A percentile compares a stretch with the other conserved stretches of the same genome.
These are phyloP conservation scores for Boletus reticuloceps DNA, from an alignment of 768 basidiomycete genomes.

Conservation along the genomic window DNA sequence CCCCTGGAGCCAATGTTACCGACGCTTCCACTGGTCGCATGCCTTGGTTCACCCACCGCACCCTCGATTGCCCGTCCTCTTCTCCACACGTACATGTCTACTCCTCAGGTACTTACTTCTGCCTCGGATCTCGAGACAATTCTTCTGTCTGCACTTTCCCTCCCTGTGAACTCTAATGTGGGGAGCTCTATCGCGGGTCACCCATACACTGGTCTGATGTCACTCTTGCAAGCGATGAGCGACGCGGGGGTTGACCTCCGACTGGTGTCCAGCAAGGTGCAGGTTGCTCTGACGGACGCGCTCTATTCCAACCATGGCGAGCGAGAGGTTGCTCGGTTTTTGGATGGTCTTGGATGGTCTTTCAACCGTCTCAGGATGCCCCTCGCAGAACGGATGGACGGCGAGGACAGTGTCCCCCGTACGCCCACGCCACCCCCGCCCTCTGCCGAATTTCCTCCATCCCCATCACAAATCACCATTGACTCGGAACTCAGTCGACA, in stretches of 20 bases:
- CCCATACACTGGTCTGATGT: conserved; percentile 41
- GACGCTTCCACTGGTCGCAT: conserved; percentile 30
- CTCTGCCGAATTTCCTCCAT: conserved; percentile 11
- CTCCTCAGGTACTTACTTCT: conserved; percentile 33
- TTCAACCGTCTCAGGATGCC: conserved; percentile 21
- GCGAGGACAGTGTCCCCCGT: conserved; percentile 1
- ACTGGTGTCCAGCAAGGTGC: conserved; percentile 18
- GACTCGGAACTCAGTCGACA: conserved; percentile 27
- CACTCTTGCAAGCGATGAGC: conserved; percentile 43
- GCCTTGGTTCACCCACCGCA: conserved; percentile 33
- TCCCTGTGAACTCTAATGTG: conserved; percentile 14
- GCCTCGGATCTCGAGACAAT: conserved; percentile 43
- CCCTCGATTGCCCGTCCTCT: conserved; percentile 37
- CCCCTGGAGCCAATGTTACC: conserved; percentile 10
- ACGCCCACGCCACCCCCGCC: conserved; percentile 9
- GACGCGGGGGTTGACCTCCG: conserved; percentile 30
- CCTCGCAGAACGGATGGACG: conserved; percentile 15
- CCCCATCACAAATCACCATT: conserved; percentile 14
- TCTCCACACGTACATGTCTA: conserved; percentile 46
- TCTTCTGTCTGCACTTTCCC: conserved; percentile 39
- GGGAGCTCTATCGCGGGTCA: conserved; percentile 10
- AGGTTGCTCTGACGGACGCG: conserved; percentile 19
- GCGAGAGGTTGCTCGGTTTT: conserved; percentile 23
- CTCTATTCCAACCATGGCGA: conserved; percentile 21
- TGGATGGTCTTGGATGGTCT: conserved; percentile 15